Evolutionary conservation across 129 eudicot genomes (phyloP).

Genomic region (Glebionis coronaria): DNA sequence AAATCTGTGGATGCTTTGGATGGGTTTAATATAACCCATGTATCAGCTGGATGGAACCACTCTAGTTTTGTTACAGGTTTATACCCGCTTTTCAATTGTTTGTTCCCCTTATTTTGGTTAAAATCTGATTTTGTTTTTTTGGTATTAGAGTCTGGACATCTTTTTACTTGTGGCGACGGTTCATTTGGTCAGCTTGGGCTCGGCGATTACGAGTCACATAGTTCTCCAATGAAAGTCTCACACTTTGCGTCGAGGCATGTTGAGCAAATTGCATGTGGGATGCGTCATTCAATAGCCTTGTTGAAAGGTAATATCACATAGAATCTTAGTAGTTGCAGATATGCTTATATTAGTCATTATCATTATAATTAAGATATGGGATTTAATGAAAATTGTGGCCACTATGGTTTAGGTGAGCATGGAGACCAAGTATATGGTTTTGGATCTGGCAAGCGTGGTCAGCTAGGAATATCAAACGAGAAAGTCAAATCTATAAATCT

Average conservation of each 20-base stretch:
- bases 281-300: conserved; percentile 86
- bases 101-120: neutral
- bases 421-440: conserved; percentile 67
- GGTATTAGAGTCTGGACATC: conserved; percentile 53
- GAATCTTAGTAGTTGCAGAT: neutral
- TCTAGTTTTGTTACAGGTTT: conserved; percentile 93
- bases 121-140: conserved; percentile 1
- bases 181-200: conserved; percentile 96
- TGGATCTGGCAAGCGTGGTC: conserved; percentile 98
- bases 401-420: conserved; percentile 27
- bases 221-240: conserved; percentile 47
- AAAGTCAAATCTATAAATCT: conserved; percentile 45
- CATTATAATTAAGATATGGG: conserved; percentile 9
- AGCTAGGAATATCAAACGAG: conserved; percentile 38
- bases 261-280: conserved; percentile 72
- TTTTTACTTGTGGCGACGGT: conserved; percentile 96
- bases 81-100: conserved; percentile 5
- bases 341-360: neutral
- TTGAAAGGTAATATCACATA: conserved; percentile 46
- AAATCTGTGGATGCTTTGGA: conserved; percentile 22
- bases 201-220: conserved; percentile 57
- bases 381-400: neutral
- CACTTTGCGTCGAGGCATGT: conserved; percentile 53
- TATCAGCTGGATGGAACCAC: conserved; percentile 96
- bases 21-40: conserved; percentile 41